A percentile compares a stretch with the other conserved stretches of the same genome.
These are phyloP conservation scores for Salvia hispanica DNA, from an alignment of 257 asterid genomes.

Conservation along the genomic window DNA sequence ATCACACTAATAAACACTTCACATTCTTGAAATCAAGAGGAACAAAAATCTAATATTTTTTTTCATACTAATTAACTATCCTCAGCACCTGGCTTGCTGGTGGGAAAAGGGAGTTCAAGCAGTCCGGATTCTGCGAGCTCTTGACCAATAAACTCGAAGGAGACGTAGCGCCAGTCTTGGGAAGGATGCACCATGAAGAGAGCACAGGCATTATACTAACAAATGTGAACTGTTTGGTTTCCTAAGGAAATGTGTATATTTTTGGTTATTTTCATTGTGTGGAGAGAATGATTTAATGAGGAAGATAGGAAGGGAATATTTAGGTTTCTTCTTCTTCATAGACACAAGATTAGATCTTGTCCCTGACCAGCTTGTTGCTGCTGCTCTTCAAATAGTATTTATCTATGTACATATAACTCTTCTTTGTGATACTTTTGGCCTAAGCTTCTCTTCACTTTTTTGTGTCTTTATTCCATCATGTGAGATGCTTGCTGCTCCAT, in stretches of 20 bases:
- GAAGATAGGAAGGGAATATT: constrained; percentile 52
- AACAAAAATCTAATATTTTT: neutral
- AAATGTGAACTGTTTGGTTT: neutral
- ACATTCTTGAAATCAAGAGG: constrained; percentile 26
- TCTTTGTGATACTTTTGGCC: constrained; percentile 2
- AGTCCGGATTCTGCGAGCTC: constrained; percentile 40
- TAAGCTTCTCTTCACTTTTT: constrained; percentile 22
- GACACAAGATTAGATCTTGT: constrained; percentile 37
- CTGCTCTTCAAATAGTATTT: constrained; percentile 28
- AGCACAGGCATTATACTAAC: constrained; percentile 52
- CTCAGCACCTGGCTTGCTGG: constrained; percentile 79
- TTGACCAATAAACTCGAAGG: constrained; percentile 35
- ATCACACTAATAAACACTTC: constrained; percentile 38
- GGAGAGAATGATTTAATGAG: constrained; percentile 42
- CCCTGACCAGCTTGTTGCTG: constrained; percentile 13
- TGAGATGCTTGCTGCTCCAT: constrained; percentile 16
- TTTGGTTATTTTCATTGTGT: neutral
- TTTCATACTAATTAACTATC: neutral
- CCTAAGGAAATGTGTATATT: neutral
- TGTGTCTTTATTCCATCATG: constrained; percentile 22
- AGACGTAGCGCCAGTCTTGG: constrained; percentile 28
- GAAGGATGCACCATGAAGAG: constrained; percentile 39
- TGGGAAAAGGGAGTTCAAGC: constrained; percentile 42
- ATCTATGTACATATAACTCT: neutral
- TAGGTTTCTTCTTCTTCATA: constrained; percentile 75